Conservation (phyloP, 371 early-diverging fungal genomes). For the Chytridium lagenaria region DNA sequence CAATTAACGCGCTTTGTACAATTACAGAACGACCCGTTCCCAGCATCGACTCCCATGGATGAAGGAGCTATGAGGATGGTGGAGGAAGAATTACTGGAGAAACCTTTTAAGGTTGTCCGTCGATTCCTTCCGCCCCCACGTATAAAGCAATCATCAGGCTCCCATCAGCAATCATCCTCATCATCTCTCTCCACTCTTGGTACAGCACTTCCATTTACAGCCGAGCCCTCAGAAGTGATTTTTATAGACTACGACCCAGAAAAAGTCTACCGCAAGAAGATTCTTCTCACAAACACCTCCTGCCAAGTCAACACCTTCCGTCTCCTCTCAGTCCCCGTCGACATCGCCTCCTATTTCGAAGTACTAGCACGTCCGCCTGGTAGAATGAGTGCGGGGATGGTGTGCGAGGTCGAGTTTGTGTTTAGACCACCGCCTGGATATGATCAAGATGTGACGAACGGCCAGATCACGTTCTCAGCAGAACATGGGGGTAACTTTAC, state of each 20-base stretch:
- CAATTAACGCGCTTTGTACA: neutral
- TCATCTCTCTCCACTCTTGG: neutral
- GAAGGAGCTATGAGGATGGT: too few species aligned
- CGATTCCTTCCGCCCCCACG: slow-evolving; percentile 18
- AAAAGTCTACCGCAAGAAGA: slow-evolving; percentile 22
- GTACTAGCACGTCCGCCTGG: slow-evolving; percentile 36
- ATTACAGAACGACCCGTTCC: slow-evolving; percentile 6
- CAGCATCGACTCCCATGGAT: neutral
- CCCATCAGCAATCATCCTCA: neutral
- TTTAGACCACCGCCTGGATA: slow-evolving; percentile 45
- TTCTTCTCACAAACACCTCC: slow-evolving; percentile 42
- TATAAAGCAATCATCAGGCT: too few species aligned
- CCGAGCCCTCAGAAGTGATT: slow-evolving; percentile 31
- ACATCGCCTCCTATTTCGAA: slow-evolving; percentile 41
- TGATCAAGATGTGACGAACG: slow-evolving; percentile 32
- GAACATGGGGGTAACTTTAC: slow-evolving; percentile 37
- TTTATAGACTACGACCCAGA: slow-evolving; percentile 47
- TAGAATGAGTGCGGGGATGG: slow-evolving; percentile 46
- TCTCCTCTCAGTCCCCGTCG: slow-evolving; percentile 38
- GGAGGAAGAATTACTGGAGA: too few species aligned
- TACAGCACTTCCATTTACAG: slow-evolving; percentile 27
- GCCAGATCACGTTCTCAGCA: slow-evolving; percentile 33
- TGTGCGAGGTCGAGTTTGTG: slow-evolving; percentile 26
- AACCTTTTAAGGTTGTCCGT: slow-evolving; percentile 2
- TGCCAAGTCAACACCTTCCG: slow-evolving; percentile 44